phyloP scores from a whole-genome alignment of 495 filamentous ascomycete species.

The Talaromyces borbonicus region DNA sequence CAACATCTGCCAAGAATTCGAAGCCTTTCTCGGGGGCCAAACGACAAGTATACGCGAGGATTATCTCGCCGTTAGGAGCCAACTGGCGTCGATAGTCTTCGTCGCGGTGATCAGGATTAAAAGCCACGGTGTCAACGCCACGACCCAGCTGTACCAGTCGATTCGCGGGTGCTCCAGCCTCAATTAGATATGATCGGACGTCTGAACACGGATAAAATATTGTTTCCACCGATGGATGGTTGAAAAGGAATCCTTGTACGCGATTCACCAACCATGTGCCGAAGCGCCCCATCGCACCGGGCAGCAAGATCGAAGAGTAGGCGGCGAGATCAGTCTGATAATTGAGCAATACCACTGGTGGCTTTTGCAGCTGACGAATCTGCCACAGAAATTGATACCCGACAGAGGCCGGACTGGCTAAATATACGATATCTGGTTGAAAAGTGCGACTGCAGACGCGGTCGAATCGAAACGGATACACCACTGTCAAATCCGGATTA shows the following conservation, averaged over 20 bases:
- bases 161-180: slow-evolving; percentile 33
- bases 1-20: slow-evolving; percentile 46
- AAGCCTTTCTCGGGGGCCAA: slow-evolving; percentile 58
- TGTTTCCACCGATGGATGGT: slow-evolving; percentile 42
- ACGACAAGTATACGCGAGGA: slow-evolving; percentile 49
- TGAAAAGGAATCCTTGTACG: slow-evolving; percentile 52
- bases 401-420: slow-evolving; percentile 53
- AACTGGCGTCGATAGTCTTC: slow-evolving; percentile 36
- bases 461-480: slow-evolving; percentile 50
- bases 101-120: slow-evolving; percentile 39
- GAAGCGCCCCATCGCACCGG: slow-evolving; percentile 41
- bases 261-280: slow-evolving; percentile 44
- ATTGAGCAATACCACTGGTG: slow-evolving; percentile 47
- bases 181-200: slow-evolving; percentile 44
- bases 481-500: slow-evolving; percentile 52
- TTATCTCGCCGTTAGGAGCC: slow-evolving; percentile 47
- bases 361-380: slow-evolving; percentile 41
- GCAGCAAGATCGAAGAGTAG: slow-evolving; percentile 53
- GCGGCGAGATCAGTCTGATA: slow-evolving; percentile 57
- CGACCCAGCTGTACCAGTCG: slow-evolving; percentile 46
- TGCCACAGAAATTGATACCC: slow-evolving; percentile 56
- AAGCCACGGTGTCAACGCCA: slow-evolving; percentile 50
- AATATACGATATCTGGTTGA: slow-evolving; percentile 48
- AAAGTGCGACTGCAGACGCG: slow-evolving; percentile 43
- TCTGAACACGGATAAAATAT: slow-evolving; percentile 53